A percentile compares a stretch with the other conserved stretches of the same genome.
Conservation (phyloP, 176 grass and related monocot genomes). For the Lolium rigidum region DNA sequence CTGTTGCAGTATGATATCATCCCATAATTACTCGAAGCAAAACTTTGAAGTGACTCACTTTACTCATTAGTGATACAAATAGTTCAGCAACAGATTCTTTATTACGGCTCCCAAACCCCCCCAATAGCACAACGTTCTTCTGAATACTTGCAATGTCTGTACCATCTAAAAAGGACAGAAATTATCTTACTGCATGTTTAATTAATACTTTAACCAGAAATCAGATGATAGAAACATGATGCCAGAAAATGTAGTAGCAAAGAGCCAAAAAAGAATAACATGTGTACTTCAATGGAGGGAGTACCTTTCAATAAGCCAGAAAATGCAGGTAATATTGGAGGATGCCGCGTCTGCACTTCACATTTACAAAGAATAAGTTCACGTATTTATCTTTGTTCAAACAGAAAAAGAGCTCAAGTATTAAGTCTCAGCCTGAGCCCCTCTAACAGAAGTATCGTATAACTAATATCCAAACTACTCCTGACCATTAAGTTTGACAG, state of each 20-base stretch:
- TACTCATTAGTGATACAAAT: conserved; percentile 77
- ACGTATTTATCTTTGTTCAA: conserved; percentile 29
- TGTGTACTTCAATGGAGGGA: conserved; percentile 3
- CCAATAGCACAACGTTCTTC: conserved; percentile 47
- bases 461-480: conserved; percentile 23
- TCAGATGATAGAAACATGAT: conserved; percentile 17
- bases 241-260: conserved; percentile 9
- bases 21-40: conserved; percentile 33
- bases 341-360: conserved; percentile 73
- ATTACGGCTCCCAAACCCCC: conserved; percentile 80
- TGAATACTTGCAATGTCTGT: conserved; percentile 60
- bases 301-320: conserved; percentile 87
- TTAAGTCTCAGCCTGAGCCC: background rate
- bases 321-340: conserved; percentile 92
- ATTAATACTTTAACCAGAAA: conserved; percentile 1
- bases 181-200: conserved; percentile 26
- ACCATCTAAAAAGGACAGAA: conserved; percentile 59
- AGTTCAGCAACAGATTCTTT: conserved; percentile 87
- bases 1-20: conserved; percentile 2
- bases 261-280: conserved; percentile 22
- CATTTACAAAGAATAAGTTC: conserved; percentile 34
- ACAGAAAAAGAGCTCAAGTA: conserved; percentile 13
- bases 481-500: background rate
- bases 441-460: conserved; percentile 35
- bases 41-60: conserved; percentile 62